Conservation (phyloP, 169 alveolate genomes). For the Cryptosporidium sp. region DNA sequence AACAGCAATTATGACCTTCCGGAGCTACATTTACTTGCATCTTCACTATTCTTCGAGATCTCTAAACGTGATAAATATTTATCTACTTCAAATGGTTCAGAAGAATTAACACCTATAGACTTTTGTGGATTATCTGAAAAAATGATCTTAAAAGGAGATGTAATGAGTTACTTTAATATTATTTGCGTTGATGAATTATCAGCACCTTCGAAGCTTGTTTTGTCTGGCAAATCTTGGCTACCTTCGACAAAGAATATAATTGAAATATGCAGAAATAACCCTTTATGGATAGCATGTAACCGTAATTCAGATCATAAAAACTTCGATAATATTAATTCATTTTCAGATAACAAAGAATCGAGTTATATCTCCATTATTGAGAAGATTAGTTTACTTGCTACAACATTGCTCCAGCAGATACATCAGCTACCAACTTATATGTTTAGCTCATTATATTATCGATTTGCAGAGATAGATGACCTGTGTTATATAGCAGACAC, state of each 20-base stretch:
- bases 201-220: not conserved
- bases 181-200: conserved; percentile 50
- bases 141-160: conserved; percentile 39
- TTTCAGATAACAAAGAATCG: not conserved
- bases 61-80: conserved; percentile 17
- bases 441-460: conserved; percentile 67
- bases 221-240: conserved; percentile 3
- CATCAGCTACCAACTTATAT: conserved; percentile 22
- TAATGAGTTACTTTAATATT: conserved; percentile 20
- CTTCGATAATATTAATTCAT: not conserved
- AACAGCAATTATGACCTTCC: not conserved
- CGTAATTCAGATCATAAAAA: not conserved
- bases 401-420: conserved; percentile 26
- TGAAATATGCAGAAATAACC: conserved; percentile 28
- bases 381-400: conserved; percentile 11
- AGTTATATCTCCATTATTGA: not conserved
- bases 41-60: conserved; percentile 26
- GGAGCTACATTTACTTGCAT: conserved; percentile 23
- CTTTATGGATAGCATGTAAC: conserved; percentile 38
- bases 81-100: not conserved
- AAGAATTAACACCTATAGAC: conserved; percentile 17
- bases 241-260: conserved; percentile 18
- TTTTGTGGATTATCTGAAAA: conserved; percentile 37
- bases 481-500: conserved; percentile 11
- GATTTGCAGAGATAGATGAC: conserved; percentile 17